Conservation (phyloP, 2,329 filamentous ascomycete genomes). For the Xylariaceae sp. region DNA sequence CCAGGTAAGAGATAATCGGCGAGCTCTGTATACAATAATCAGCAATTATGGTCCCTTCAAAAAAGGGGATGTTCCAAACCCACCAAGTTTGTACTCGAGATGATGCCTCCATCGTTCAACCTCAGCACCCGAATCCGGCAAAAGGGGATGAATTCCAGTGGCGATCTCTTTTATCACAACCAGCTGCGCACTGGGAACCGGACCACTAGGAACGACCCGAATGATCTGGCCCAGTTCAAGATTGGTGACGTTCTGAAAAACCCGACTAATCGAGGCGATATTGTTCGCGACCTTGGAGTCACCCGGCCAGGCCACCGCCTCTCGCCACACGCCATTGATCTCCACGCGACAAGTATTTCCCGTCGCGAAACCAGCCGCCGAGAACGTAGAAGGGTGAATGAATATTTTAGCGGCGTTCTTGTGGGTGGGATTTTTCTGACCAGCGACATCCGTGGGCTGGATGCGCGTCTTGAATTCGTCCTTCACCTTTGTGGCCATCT, state of each 20-base stretch:
- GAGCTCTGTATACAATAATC: conserved; percentile 39
- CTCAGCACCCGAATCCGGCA: conserved; percentile 24
- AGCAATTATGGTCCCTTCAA: neutral
- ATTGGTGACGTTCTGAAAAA: conserved; percentile 65
- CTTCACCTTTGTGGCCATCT: conserved; percentile 18
- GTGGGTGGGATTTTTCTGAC: conserved; percentile 30
- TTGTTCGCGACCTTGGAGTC: conserved; percentile 58
- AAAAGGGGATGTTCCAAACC: conserved; percentile 1
- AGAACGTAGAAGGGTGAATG: conserved; percentile 29
- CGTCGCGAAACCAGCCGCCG: conserved; percentile 27
- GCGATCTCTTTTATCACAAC: conserved; percentile 58
- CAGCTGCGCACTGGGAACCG: conserved; percentile 49
- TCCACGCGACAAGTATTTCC: conserved; percentile 38
- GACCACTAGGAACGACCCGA: conserved; percentile 52
- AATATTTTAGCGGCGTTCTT: conserved; percentile 34
- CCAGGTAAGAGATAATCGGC: conserved; percentile 66
- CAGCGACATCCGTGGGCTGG: conserved; percentile 29
- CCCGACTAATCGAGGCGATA: conserved; percentile 66
- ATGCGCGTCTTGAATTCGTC: conserved; percentile 32
- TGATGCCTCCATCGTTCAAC: conserved; percentile 31
- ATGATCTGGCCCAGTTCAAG: conserved; percentile 66
- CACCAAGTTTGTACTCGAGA: conserved; percentile 30
- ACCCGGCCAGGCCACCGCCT: conserved; percentile 47
- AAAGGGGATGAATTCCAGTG: conserved; percentile 29
- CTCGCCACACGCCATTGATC: conserved; percentile 31